Evolutionary conservation across 163 green algal genomes (phyloP), one percentile per base, ranked within the genome.

Genomic region (Picocystis sp.): DNA sequence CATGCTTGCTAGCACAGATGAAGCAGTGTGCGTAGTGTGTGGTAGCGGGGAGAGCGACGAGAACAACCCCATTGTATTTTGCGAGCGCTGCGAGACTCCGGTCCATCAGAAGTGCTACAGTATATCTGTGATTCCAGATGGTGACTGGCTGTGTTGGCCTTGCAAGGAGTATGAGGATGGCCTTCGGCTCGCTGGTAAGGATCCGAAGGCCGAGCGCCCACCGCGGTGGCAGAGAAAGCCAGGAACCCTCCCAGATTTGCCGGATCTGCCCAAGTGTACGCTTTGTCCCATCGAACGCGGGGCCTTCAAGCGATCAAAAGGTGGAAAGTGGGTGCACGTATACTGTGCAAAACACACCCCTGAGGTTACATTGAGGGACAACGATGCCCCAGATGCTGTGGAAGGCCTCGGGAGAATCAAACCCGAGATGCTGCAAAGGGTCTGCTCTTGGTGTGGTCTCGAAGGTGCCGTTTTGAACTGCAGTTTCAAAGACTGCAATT

Each of bases 71-170:
- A 96, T 96, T 43, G 60, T 96, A 23, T 96, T 92, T 53, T 96
- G 87, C 62, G 87, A 96, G 65, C 82, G 85, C 45, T 96, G 87
- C 64, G 84, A 94, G 54, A 54, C 94, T 23, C 75, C 74, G 0
- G 87, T 96, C 58, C 87, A 96, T 73, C 87, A 96, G 72, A 42
- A 70, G 24, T 94, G 84, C 75, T 92, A 93, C 69, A 74, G 71
- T 21, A 61, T 94, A 12, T 22, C 29, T 12, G 61, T 72, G 52
- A 69, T 92, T 29, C 82, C 83, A 3, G 63, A 70, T 19, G 77
- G 70, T 56, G 69, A 77, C 47, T 81, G 72, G 77, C 64, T 83
- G 34, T 84, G 78, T 60, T 71, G 64, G 59, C 73, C 78, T 1
- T 87, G 78, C 63, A 43, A 42, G 11, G n/a, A 53, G 11, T 22